Evolutionary conservation across 805 yeast genomes (phyloP), one percentile per base, ranked within the genome.

Genomic region (Helenozyma baotianmanensis): DNA sequence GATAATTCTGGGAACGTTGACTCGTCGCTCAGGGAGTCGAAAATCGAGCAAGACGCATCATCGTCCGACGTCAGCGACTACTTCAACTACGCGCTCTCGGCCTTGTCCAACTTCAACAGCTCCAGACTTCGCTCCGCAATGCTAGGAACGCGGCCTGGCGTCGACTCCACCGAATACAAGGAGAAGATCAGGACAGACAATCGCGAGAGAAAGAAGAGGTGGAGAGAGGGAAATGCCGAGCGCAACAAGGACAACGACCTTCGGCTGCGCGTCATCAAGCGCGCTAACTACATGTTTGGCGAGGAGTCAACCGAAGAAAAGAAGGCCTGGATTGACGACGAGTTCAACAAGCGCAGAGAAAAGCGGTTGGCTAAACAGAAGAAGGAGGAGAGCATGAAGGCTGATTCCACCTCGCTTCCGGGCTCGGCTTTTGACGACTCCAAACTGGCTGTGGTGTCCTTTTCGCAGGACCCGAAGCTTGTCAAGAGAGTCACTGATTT

Each of bases 191-290:
- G 88, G 30, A 47, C 71, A 16, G 89, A 78, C 29, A 86, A 86
- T 49, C 64, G 95, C 29, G 84, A 78, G 33, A 64, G 95, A 14
- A 86, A 86, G 61, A 80, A 82, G 60, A 73, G 75, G 44, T 86
- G 95, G 95, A 69, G 95, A 49, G 89, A 78, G 43, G 79, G 76
- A 17, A 87, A 90, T 51, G 72, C 75, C 7, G 81, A 81, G 39
- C 70, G 92, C 43, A 89, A 89, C 56, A 81, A 85, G 61, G 96
- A 88, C 54, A 82, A 86, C 48, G 97, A 90, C 52, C 64, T 90
- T 34, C 70, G 95, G 32, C 76, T 84, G 0, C 67, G 97, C 35
- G 80, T 90, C 14, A 70, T 74, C 42, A 81, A 80, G 43, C 67
- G 92, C 25, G 96, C 97, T 0, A 65, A 62, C 23, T 60, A 58